These are phyloP conservation scores for Populus davidiana DNA, from an alignment of 345 rosid genomes.

Conservation along the genomic window DNA sequence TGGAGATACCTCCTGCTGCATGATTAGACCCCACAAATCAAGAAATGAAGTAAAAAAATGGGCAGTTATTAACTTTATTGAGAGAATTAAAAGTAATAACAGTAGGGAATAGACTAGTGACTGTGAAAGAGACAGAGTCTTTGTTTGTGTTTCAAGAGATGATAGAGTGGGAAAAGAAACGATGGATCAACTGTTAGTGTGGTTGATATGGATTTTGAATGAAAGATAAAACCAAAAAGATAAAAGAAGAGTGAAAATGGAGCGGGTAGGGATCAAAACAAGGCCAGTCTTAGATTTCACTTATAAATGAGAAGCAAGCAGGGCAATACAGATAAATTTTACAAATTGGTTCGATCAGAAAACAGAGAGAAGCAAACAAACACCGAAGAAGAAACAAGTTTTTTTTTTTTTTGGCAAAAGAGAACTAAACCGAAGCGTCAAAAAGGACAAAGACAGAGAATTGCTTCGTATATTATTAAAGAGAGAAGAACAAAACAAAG, in stretches of 20 bases:
- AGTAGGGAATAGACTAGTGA: too few relatives aligned
- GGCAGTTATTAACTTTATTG: neutral
- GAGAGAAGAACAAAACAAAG: neutral
- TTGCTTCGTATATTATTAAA: neutral
- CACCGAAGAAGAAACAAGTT: neutral
- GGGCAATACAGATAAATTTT: neutral
- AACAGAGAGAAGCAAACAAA: neutral
- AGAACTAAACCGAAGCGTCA: neutral
- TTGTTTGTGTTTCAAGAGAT: neutral
- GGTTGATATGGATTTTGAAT: neutral
- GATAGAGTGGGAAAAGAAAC: neutral
- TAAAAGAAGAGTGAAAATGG: neutral
- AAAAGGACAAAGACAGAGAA: conserved; percentile 5
- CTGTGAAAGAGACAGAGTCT: neutral
- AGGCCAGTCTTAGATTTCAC: neutral
- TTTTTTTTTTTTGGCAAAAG: neutral
- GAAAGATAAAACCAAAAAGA: neutral
- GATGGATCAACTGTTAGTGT: neutral
- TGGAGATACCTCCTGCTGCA: conserved; percentile 87
- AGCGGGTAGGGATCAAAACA: neutral
- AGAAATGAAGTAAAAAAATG: neutral
- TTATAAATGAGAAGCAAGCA: neutral
- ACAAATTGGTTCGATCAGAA: neutral
- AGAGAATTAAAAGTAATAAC: neutral
- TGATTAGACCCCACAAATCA: neutral